Evolutionary conservation across 2,329 filamentous ascomycete genomes (phyloP), one percentile per base, ranked within the genome.

Genomic region (Ustulina deusta): DNA sequence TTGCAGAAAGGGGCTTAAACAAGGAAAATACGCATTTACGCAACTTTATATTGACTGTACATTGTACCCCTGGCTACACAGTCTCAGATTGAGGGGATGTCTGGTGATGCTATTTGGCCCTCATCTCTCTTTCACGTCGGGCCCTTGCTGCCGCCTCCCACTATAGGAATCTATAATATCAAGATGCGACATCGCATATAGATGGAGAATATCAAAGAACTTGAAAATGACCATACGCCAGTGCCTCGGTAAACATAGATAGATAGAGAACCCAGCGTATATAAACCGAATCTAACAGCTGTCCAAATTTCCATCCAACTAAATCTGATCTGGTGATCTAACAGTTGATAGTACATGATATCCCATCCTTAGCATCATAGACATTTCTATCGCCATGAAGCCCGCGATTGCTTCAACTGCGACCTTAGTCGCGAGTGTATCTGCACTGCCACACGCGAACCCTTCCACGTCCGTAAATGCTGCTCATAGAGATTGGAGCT

Each of bases 361-460:
- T 22, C 5, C 2, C 22, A n/a, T 38, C 6, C 32, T 51, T 13
- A 29, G 29, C 17, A 65, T 20, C 11, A 40, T 49, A 25, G 20
- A 42, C 7, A 20, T 22, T 48, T 44, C 20, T 27, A 49, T 46
- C 36, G 61, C 17, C 20, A 71, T 71, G 69, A 71, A 71, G 61
- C 13, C 59, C 52, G 38, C 59, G 25, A 38, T 61, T 54, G 48
- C 57, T 44, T 65, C 62, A 3, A 40, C 65, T 22, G 32, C 48
- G 11, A 49, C 60, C 2, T 9, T 69, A 13, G 51, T 40, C 10
- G 44, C 48, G 6, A 42, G 34, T 44, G 59, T 61, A 5, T 61
- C 60, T 17, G 69, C 66, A 42, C 25, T 65, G 11, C 66, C 66
- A 20, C 42, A 38, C 4, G 29, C n/a, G 36, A 40, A 38, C 32